These are phyloP conservation scores for Tetratostichococcus sp. DNA, from an alignment of 139 green algal genomes.

Conservation along the genomic window DNA sequence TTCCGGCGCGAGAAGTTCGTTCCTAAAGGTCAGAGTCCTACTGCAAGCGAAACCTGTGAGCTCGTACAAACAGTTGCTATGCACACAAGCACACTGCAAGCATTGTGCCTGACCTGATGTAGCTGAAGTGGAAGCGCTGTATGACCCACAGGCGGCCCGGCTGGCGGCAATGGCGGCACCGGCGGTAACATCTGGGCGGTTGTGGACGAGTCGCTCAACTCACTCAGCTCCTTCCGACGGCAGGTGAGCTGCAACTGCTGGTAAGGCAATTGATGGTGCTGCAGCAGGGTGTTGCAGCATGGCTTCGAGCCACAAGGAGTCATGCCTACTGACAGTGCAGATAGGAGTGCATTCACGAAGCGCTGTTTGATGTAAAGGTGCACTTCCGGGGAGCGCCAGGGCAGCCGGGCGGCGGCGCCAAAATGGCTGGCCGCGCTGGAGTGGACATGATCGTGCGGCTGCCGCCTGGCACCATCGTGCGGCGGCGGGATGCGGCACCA, in stretches of 20 bases:
- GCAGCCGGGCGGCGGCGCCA: conserved; percentile 51
- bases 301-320: too few species aligned
- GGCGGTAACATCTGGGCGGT: conserved; percentile 82
- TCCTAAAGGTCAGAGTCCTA: conserved; percentile 45
- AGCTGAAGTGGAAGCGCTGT: background rate
- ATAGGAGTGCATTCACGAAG: too few species aligned
- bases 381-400: conserved; percentile 46
- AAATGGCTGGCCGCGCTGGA: conserved; percentile 68
- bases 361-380: too few species aligned
- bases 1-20: conserved; percentile 97
- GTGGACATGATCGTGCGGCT: conserved; percentile 78
- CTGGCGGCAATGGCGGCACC: conserved; percentile 86
- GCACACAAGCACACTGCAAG: too few species aligned
- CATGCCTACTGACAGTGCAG: too few species aligned
- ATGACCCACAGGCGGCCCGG: conserved; percentile 62
- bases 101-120: too few species aligned
- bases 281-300: too few species aligned
- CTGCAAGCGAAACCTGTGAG: too few species aligned
- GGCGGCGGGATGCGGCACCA: conserved; percentile 43
- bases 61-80: too few species aligned
- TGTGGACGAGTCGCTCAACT: conserved; percentile 69
- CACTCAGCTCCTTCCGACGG: conserved; percentile 67
- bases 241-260: conserved; percentile 23
- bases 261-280: too few species aligned
- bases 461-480: conserved; percentile 85